Conservation (phyloP, 164 flowering plant species). For the Chimonanthus praecox region DNA sequence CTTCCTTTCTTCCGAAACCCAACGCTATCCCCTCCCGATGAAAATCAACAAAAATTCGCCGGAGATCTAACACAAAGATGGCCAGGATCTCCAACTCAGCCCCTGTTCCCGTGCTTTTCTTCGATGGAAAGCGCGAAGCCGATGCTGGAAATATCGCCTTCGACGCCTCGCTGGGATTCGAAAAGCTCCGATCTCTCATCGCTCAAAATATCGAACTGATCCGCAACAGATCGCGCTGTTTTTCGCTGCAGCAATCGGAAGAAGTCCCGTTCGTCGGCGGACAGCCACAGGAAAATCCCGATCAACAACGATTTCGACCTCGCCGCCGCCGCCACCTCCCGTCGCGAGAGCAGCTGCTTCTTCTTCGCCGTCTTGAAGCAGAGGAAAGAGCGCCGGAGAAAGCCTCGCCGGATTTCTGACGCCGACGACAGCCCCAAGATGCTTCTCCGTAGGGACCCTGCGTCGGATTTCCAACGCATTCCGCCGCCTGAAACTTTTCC, state of each 20-base stretch:
- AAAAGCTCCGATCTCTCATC: slow-evolving; percentile 29
- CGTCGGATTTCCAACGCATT: background rate
- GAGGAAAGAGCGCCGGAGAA: slow-evolving; percentile 16
- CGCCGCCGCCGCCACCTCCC: slow-evolving; percentile 12
- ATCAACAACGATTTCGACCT: slow-evolving; percentile 42
- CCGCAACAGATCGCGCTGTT: slow-evolving; percentile 49
- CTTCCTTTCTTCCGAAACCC: background rate
- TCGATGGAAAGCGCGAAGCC: slow-evolving; percentile 51
- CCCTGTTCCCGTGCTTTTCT: slow-evolving; percentile 44
- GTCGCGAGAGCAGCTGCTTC: slow-evolving; percentile 21
- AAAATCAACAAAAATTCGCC: background rate
- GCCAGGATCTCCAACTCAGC: background rate
- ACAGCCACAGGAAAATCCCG: slow-evolving; percentile 23
- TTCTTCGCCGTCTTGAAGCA: slow-evolving; percentile 20
- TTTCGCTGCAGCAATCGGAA: slow-evolving; percentile 17
- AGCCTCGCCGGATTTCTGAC: background rate
- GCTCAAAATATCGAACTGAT: slow-evolving; percentile 40
- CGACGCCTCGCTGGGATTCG: slow-evolving; percentile 23
- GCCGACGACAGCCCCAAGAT: slow-evolving; percentile 1
- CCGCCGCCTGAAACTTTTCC: slow-evolving; percentile 3
- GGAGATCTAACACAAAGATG: background rate
- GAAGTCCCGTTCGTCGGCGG: slow-evolving; percentile 7
- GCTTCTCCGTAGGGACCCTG: slow-evolving; percentile 18
- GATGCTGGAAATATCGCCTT: slow-evolving; percentile 36
- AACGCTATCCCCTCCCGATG: background rate